Base-by-base conservation (phyloP, 345 rosid species). In the Rhizophora apiculata region DNA sequence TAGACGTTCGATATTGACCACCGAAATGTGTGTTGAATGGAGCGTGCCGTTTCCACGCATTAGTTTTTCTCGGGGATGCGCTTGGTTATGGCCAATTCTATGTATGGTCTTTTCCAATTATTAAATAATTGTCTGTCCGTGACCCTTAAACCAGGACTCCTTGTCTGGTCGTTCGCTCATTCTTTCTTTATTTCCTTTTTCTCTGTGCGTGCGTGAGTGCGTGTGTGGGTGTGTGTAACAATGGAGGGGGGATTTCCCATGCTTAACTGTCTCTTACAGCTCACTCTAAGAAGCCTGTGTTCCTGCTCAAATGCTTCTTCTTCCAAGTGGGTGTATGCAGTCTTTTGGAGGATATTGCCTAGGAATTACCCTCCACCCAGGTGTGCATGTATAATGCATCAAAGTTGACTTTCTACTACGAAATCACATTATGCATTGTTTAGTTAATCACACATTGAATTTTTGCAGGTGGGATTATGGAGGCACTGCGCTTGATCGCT, bases 301-400 rank as follows among this genome's bases (percentile, higher is more conserved):
- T 80, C 82, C 3, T 52, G 29, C 52, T 73, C 86, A 49, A 79
- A 83, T 75, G 83, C 84, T 71, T 83, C 85, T 76, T 79, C 86
- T 68, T 76, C 88, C 59, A 89, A 89, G 74, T 89, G 91, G 94
- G 87, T 86, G 62, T 89, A 89, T 66, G 90, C 91, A 19, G 89
- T 89, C 20, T 86, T 89, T 51, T 89, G 94, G 94, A 86, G 94
- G 73, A 85, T 85, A 46, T 72, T 89, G 74, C 94, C 94, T n/a
- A 75, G 94, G 55, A 89, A 86, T 72, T 86, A 84, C 76, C 94
- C 94, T 72, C 91, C 94, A 34, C 94, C 94, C 10, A 86, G 85
- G 94, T 86, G 86, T 66, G 79, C 60, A 39, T n/a, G 19, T 13
- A 43, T 52, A 62, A n/a, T 15, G 9, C 6, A 55, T 37, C 20